phyloP scores from a whole-genome alignment of 495 filamentous ascomycete genomes.

The Terfezia claveryi region DNA sequence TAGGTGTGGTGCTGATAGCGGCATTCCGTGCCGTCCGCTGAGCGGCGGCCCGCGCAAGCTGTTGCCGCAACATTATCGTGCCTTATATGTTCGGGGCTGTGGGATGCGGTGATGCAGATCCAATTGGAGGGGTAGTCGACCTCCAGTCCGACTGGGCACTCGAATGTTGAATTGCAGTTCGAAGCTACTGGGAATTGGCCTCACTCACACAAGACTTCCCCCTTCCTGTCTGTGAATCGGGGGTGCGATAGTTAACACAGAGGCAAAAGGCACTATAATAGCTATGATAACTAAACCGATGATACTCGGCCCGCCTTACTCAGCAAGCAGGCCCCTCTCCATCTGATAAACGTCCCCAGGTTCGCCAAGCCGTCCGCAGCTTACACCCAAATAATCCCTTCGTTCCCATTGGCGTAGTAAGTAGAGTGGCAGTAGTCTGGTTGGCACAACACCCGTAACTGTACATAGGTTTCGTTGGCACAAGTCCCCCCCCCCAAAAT shows the following conservation, averaged over 20 bases:
- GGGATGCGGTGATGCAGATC: background rate
- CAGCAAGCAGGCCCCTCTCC: too few relatives aligned
- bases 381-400: background rate
- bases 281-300: too few relatives aligned
- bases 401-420: background rate
- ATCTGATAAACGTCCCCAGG: too few relatives aligned
- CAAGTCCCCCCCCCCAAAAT: too few relatives aligned
- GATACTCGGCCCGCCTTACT: too few relatives aligned
- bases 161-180: background rate
- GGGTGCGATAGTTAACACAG: too few relatives aligned
- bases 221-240: background rate
- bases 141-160: background rate
- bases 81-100: background rate
- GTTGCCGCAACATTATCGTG: slow-evolving; percentile 8
- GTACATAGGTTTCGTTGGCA: too few relatives aligned
- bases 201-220: background rate
- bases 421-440: too few relatives aligned
- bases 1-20: background rate
- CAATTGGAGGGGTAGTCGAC: background rate
- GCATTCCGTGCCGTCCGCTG: background rate
- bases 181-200: background rate
- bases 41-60: background rate
- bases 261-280: too few relatives aligned
- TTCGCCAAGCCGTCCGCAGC: too few relatives aligned
- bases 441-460: too few relatives aligned